Evolutionary conservation across 441 rosid species (phyloP), one percentile per base, ranked within the genome.

Genomic region (Syzygium syzygioides): DNA sequence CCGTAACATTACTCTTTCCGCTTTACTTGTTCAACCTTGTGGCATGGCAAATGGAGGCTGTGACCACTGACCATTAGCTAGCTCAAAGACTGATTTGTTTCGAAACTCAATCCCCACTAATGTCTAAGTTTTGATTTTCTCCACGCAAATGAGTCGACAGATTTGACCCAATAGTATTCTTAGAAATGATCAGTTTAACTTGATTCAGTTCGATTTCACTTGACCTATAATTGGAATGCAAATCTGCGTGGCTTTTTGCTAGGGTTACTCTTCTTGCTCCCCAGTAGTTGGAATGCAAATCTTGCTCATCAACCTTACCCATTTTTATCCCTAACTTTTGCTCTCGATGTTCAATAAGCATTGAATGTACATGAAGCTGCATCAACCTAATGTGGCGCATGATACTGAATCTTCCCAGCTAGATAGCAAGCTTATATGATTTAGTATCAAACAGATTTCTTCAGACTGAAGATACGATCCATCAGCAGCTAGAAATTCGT

Each of bases 401-500:
- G 53, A 76, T 76, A 14, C 84, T 0, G 84, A 76, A 41, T 76
- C 84, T 76, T 41, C 84, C 53, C 53, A 76, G 13, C 53, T 76
- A 23, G 84, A 90, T 89, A 88, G 56, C 59, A 86, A 88, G 86
- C 79, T 86, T 48, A 89, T 11, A 52, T 89, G 52, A 62, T 80
- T 45, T 17, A 89, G 62, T 57, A 62, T 37, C 86, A 9, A 64
- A 50, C 45, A 86, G 76, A 89, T 89, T 23, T 89, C 87, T 41
- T 89, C 86, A 20, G 86, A 53, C 26, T 19, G 86, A 2, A 59
- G 88, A 52, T 89, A 88, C 4, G 84, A 86, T 59, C 85, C 89
- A 83, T 89, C 90, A n/a, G 87, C 90, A 62, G 88, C 88, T 64
- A 87, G 55, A 34, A 89, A 89, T 57, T 86, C 87, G 53, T 89